Base-by-base conservation (phyloP, 2,329 filamentous ascomycete species). In the Penicillium hesseltinei region DNA sequence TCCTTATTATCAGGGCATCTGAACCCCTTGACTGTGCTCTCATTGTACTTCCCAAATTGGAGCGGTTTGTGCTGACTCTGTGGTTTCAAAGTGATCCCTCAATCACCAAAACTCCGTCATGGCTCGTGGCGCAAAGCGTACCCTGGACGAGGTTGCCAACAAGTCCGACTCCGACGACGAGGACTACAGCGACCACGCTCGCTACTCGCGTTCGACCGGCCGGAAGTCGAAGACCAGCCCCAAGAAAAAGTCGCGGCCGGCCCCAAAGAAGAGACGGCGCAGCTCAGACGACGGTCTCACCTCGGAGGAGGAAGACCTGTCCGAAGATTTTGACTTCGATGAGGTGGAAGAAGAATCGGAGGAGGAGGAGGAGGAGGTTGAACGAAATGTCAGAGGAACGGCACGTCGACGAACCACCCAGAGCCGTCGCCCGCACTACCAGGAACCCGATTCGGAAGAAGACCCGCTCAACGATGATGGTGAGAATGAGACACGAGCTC, bases 311-410 rank as follows among this genome's bases (percentile, higher is more conserved):
- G 68, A 78, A 25, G 64, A 67, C 25, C 17, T 70, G 10, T 75
- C 73, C 49, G 77, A 76, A 10, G 78, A 79, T 17, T 60, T 77
- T 9, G 73, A 74, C 7, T 75, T 75, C 36, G 75, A 79, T 40
- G 79, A 80, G 33, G 77, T 73, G 4, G 80, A 82, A 19, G 67
- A 69, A 40, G 71, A 76, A 23, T 51, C 47, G 47, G 74, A 77
- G 3, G 75, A 77, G 33, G 71, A 70, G 27, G 27, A 29, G 27
- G 27, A 31, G 54, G 73, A 70, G 53, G 73, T 79, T 1, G 81
- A 83, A 65, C 76, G 80, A 57, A 86, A 85, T 64, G 81, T 82
- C 19, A 81, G 82, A 49, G 85, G 85, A 36, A 77, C 83, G 47
- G 78, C 80, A 44, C 79, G 82, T 62, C 80, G 85, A 61, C 77